Evolutionary conservation across 106 monocot species (phyloP).

Genomic region (Agapanthus africanus): DNA sequence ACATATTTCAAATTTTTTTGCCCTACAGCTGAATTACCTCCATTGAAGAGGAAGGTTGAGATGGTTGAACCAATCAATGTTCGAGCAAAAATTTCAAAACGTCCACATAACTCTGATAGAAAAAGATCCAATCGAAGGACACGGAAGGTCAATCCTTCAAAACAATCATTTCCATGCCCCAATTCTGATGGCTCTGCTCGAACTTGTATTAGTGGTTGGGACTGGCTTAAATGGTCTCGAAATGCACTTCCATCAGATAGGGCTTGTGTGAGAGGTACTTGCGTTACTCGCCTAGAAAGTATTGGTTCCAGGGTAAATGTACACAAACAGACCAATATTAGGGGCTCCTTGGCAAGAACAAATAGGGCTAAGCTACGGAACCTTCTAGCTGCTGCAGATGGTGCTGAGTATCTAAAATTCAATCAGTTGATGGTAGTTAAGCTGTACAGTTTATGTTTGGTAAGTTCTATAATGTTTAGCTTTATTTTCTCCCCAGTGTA

Average conservation of each 20-base stretch:
- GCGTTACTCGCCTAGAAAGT: neutral
- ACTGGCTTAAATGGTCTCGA: slow-evolving; percentile 81
- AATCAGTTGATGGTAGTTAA: slow-evolving; percentile 64
- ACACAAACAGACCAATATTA: slow-evolving; percentile 30
- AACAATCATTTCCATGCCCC: slow-evolving; percentile 49
- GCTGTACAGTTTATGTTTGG: neutral
- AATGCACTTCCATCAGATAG: slow-evolving; percentile 69
- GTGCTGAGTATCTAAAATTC: slow-evolving; percentile 78
- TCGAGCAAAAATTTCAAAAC: slow-evolving; percentile 23
- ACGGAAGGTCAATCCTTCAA: slow-evolving; percentile 23
- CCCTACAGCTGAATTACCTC: slow-evolving; percentile 10
- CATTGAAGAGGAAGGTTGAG: slow-evolving; percentile 39
- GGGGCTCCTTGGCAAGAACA: slow-evolving; percentile 87
- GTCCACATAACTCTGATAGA: slow-evolving; percentile 1
- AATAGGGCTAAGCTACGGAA: slow-evolving; percentile 80
- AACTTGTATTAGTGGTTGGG: slow-evolving; percentile 82
- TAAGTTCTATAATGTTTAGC: neutral
- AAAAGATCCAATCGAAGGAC: slow-evolving; percentile 20
- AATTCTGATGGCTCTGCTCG: slow-evolving; percentile 79
- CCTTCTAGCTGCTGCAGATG: slow-evolving; percentile 87
- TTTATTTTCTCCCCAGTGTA: slow-evolving; percentile 3
- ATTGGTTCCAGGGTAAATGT: slow-evolving; percentile 14
- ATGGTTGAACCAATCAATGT: slow-evolving; percentile 6
- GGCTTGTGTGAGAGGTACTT: slow-evolving; percentile 45
- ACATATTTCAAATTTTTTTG: slow-evolving; percentile 14